Percentiles rank a stretch among this genome's conserved stretches.
These are phyloP conservation scores for Scalesia atractyloides DNA, from an alignment of 129 eudicot species.

Conservation along the genomic window DNA sequence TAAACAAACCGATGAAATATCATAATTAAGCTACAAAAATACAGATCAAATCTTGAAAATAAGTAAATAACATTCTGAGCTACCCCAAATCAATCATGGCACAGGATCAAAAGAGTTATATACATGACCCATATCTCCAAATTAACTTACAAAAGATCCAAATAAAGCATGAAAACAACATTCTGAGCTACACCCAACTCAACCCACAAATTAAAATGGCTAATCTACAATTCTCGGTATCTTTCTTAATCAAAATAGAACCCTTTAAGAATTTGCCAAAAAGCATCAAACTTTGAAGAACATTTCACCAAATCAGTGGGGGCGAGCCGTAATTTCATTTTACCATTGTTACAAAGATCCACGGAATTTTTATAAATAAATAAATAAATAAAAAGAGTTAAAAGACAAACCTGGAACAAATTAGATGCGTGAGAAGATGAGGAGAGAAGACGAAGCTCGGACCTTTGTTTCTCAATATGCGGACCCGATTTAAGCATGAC, in stretches of 20 bases:
- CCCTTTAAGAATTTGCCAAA: not conserved
- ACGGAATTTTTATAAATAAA: not conserved
- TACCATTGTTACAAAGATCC: not conserved
- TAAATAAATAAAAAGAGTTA: too few relatives aligned
- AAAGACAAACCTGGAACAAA: constrained; percentile 7
- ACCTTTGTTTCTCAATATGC: not conserved
- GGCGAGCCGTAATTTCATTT: not conserved
- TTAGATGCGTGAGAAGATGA: constrained; percentile 6
- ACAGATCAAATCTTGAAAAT: too few relatives aligned
- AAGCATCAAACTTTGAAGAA: not conserved
- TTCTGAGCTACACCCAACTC: too few relatives aligned
- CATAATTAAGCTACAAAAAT: not conserved
- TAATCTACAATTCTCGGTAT: too few relatives aligned
- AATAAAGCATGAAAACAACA: not conserved
- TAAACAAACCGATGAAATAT: not conserved
- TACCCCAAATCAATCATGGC: too few relatives aligned
- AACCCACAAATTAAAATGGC: too few relatives aligned
- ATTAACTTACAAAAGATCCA: not conserved
- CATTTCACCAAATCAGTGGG: not conserved
- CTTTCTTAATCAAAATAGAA: too few relatives aligned
- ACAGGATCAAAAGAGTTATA: too few relatives aligned
- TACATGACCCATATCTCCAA: not conserved
- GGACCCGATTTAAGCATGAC: not conserved
- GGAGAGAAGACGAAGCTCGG: not conserved
- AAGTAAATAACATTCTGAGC: too few relatives aligned